Evolutionary conservation across 2,329 filamentous ascomycete genomes (phyloP).

Genomic region (Coniochaeta hoffmannii): DNA sequence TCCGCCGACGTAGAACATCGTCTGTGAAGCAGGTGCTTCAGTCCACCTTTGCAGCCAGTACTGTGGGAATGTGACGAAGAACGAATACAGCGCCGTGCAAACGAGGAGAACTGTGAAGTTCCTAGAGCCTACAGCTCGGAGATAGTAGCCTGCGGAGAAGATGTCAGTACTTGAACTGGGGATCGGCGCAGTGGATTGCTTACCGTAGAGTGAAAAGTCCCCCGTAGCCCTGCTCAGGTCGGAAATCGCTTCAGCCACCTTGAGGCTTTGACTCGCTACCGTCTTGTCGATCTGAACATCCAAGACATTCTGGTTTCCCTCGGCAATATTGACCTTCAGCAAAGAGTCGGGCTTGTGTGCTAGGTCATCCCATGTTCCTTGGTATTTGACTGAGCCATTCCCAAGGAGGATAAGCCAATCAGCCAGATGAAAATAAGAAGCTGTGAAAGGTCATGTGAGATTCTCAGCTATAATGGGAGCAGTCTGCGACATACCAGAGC

Average conservation of each 20-base stretch:
- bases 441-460: slow-evolving; percentile 21
- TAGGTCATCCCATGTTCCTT: slow-evolving; percentile 30
- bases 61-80: slow-evolving; percentile 28
- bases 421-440: slow-evolving; percentile 28
- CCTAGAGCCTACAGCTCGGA: slow-evolving; percentile 16
- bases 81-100: slow-evolving; percentile 18
- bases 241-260: background rate
- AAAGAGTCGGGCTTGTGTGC: slow-evolving; percentile 21
- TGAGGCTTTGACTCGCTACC: background rate
- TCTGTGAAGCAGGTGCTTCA: slow-evolving; percentile 9
- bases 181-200: background rate
- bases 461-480: too few species aligned
- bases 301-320: background rate
- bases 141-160: slow-evolving; percentile 18
- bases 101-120: slow-evolving; percentile 20
- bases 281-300: slow-evolving; percentile 1
- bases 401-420: slow-evolving; percentile 32
- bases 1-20: slow-evolving; percentile 21
- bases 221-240: slow-evolving; percentile 22
- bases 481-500: background rate
- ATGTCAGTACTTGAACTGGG: background rate
- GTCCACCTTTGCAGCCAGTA: slow-evolving; percentile 34
- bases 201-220: slow-evolving; percentile 27
- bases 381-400: slow-evolving; percentile 24
- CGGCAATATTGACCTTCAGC: slow-evolving; percentile 16